Conservation (phyloP, 805 yeast species). For the Torulaspora indica region DNA sequence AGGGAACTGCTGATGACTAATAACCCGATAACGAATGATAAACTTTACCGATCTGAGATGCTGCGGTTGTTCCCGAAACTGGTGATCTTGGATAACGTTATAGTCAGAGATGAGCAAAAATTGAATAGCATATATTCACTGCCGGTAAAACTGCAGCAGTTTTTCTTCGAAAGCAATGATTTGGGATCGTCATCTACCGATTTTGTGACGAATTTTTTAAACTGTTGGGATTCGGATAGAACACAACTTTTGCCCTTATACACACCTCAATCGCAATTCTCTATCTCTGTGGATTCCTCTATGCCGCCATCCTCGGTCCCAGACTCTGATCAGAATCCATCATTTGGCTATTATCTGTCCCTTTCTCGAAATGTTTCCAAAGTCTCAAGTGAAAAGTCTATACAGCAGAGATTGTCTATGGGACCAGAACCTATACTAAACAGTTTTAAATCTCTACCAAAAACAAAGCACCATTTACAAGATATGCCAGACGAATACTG, state of each 20-base stretch:
- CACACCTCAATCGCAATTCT: constrained; percentile 79
- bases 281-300: constrained; percentile 67
- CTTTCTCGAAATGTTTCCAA: constrained; percentile 72
- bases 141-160: constrained; percentile 53
- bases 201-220: constrained; percentile 69
- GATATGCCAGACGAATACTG: constrained; percentile 62
- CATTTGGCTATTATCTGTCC: constrained; percentile 65
- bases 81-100: constrained; percentile 68
- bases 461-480: constrained; percentile 64
- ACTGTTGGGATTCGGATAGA: constrained; percentile 79
- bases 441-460: constrained; percentile 67
- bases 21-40: constrained; percentile 60
- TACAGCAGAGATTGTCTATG: constrained; percentile 53
- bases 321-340: constrained; percentile 35
- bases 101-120: constrained; percentile 69
- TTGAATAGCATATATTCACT: constrained; percentile 48
- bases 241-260: constrained; percentile 65
- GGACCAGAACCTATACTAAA: constrained; percentile 67
- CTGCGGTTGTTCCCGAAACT: constrained; percentile 74
- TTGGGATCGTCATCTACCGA: constrained; percentile 67
- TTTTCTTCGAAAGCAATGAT: constrained; percentile 77
- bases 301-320: constrained; percentile 48
- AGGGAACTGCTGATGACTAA: constrained; percentile 74
- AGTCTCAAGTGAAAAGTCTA: constrained; percentile 49
- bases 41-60: constrained; percentile 54